A percentile compares a stretch with the other conserved stretches of the same genome.
Evolutionary conservation across 495 filamentous ascomycete species (phyloP).

Genomic region (Cercophora newfieldiana): DNA sequence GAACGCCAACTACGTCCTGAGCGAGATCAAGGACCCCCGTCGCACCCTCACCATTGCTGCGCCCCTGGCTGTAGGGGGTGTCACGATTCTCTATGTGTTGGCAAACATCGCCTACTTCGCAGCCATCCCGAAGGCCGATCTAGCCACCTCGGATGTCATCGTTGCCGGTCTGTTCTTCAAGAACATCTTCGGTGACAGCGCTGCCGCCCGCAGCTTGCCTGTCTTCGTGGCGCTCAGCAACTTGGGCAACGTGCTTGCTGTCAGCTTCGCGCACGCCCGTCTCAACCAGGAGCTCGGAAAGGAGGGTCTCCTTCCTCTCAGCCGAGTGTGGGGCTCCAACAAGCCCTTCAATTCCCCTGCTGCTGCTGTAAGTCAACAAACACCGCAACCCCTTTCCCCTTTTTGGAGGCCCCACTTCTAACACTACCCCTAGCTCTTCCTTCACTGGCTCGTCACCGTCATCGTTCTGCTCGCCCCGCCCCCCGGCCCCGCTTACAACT

Average conservation of each 20-base stretch:
- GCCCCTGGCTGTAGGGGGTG: constrained; percentile 56
- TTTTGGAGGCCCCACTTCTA: constrained; percentile 43
- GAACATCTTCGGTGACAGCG: constrained; percentile 44
- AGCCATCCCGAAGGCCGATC: constrained; percentile 46
- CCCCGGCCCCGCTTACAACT: constrained; percentile 46
- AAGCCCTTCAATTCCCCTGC: constrained; percentile 57
- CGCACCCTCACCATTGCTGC: constrained; percentile 64
- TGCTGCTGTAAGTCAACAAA: constrained; percentile 35
- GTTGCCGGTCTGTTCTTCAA: constrained; percentile 50
- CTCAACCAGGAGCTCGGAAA: constrained; percentile 69
- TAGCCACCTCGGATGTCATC: constrained; percentile 49
- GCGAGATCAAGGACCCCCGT: constrained; percentile 59
- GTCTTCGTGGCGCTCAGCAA: constrained; percentile 62
- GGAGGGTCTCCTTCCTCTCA: constrained; percentile 64
- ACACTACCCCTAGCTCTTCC: constrained; percentile 35
- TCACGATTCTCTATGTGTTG: constrained; percentile 63
- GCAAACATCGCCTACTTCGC: constrained; percentile 63
- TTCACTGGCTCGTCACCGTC: constrained; percentile 52
- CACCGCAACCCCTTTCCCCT: constrained; percentile 32
- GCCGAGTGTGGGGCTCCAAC: constrained; percentile 53
- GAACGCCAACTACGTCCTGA: constrained; percentile 54
- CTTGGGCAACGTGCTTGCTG: constrained; percentile 57
- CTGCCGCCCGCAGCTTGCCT: constrained; percentile 48
- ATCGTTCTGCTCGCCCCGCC: constrained; percentile 53
- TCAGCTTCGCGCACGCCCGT: constrained; percentile 55